Evolutionary conservation across 371 early-diverging fungal species (phyloP).

Genomic region (Mucor plumbeus): DNA sequence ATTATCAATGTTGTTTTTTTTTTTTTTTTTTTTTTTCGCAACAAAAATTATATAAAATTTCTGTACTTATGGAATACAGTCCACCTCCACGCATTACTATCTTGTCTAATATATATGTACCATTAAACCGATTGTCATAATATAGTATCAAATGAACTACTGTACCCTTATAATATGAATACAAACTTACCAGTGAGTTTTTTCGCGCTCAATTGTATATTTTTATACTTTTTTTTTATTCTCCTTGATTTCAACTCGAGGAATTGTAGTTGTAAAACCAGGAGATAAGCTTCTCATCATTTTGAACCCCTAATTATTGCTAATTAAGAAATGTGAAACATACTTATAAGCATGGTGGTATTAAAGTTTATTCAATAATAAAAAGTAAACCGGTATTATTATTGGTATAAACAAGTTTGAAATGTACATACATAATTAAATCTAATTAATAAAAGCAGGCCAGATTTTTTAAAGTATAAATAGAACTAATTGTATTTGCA

Average conservation of each 20-base stretch:
- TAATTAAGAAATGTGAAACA: not conserved
- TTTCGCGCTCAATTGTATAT: not conserved
- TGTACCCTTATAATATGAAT: not conserved
- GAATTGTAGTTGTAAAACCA: too few relatives aligned
- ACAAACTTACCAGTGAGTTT: not conserved
- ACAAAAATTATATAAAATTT: too few relatives aligned
- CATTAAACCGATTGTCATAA: not conserved
- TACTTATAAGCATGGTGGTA: not conserved
- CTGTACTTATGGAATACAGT: too few relatives aligned
- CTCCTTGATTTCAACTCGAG: not conserved
- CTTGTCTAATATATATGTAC: not conserved
- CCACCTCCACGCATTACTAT: too few relatives aligned
- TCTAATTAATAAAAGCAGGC: not conserved
- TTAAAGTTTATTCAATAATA: not conserved
- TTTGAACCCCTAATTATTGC: not conserved
- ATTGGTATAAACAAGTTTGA: slow-evolving; percentile 22
- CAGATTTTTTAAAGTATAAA: too few relatives aligned
- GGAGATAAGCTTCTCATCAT: not conserved
- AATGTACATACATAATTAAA: not conserved
- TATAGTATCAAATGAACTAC: not conserved
- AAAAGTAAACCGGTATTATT: not conserved
- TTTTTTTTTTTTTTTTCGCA: too few relatives aligned
- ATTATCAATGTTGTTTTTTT: not conserved
- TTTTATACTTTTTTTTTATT: not conserved
- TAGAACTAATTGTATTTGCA: too few relatives aligned